phyloP scores from a whole-genome alignment of 176 grass and related monocot species.

The Coix lacrymajobi region DNA sequence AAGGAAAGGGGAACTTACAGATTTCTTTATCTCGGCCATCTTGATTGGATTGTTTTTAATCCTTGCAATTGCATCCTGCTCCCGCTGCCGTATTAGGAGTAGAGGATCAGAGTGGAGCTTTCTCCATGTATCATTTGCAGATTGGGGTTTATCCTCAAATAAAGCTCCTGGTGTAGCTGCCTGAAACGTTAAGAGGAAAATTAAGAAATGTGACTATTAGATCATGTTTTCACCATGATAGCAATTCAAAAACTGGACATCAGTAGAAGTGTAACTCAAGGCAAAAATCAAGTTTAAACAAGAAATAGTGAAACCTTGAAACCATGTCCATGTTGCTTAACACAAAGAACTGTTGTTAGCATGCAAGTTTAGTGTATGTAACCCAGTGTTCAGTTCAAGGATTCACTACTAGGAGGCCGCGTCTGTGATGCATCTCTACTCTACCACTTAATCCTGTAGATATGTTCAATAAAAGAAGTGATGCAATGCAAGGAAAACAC shows the following conservation, averaged over 20 bases:
- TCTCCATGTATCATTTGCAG: constrained; percentile 91
- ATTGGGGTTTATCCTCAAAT: constrained; percentile 96
- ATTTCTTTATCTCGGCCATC: constrained; percentile 97
- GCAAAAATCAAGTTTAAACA: neutral
- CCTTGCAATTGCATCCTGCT: constrained; percentile 83
- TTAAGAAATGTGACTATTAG: neutral
- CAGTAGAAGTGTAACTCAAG: neutral
- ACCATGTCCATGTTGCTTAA: neutral
- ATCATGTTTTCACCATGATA: neutral
- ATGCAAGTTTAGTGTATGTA: neutral
- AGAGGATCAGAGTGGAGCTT: constrained; percentile 95
- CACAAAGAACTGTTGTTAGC: neutral
- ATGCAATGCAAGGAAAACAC: neutral
- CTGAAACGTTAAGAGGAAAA: constrained; percentile 28
- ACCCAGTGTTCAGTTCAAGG: neutral
- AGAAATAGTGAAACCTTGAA: neutral
- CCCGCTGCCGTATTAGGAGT: constrained; percentile 87
- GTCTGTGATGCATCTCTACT: neutral
- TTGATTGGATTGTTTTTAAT: constrained; percentile 99
- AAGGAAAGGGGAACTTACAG: constrained; percentile 46
- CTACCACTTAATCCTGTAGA: neutral
- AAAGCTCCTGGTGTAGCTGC: constrained; percentile 60
- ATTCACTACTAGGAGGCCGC: neutral
- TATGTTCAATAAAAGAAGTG: neutral
- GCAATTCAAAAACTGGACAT: neutral